Percentiles rank a stretch among this genome's conserved stretches.
These are phyloP conservation scores for Venturia aucupariae DNA, from an alignment of 2,329 filamentous ascomycete genomes.

Conservation along the genomic window DNA sequence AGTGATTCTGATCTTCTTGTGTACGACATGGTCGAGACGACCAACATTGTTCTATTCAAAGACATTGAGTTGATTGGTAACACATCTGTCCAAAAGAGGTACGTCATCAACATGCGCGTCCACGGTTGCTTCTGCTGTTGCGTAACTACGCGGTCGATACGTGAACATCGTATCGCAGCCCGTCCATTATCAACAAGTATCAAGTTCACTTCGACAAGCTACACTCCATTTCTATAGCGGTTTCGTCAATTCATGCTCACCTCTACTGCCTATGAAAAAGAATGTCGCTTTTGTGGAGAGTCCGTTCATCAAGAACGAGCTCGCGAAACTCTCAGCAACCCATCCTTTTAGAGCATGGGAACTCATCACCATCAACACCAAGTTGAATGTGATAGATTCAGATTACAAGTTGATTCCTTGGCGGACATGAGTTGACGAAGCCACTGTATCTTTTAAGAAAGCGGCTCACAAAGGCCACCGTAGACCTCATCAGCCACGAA, in stretches of 20 bases:
- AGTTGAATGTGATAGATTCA: background rate
- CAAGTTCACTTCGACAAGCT: background rate
- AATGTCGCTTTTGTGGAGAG: no score
- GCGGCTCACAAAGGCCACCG: no score
- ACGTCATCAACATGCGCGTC: background rate
- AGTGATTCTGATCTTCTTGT: conserved; percentile 15
- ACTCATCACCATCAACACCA: background rate
- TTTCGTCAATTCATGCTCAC: background rate
- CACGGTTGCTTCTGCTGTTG: background rate
- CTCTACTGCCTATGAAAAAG: background rate
- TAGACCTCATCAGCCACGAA: no score
- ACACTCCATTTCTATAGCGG: background rate
- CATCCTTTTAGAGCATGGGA: background rate
- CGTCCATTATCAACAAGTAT: background rate
- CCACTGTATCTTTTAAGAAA: background rate
- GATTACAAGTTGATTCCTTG: background rate
- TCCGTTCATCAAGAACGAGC: no score
- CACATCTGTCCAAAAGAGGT: background rate
- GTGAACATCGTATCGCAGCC: background rate
- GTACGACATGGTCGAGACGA: conserved; percentile 8
- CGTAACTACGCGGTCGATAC: background rate
- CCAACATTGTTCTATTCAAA: conserved; percentile 7
- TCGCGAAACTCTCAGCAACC: background rate
- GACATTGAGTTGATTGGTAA: conserved; percentile 3
- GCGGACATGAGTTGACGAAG: background rate